Evolutionary conservation across 768 basidiomycete species (phyloP).

Genomic region (Candolleomyces eurysporus): DNA sequence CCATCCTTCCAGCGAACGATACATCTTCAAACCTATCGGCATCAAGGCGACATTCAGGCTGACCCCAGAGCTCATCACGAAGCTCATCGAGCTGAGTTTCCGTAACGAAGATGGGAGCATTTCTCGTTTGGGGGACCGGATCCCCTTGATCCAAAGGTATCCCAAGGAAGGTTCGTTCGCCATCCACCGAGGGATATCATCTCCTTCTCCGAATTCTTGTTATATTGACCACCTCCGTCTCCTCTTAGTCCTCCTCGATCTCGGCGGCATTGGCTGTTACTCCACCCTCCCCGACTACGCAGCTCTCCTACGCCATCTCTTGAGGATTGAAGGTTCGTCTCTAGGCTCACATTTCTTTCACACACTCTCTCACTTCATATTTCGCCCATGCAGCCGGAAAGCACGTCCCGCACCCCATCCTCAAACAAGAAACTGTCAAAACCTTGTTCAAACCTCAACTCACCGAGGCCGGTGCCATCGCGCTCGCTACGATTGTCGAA

Average conservation of each 20-base stretch:
- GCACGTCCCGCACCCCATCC: constrained; percentile 15
- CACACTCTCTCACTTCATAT: background rate
- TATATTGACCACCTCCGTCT: background rate
- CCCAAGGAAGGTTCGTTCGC: constrained; percentile 17
- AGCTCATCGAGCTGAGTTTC: constrained; percentile 18
- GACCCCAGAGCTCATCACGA: constrained; percentile 21
- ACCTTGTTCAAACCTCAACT: constrained; percentile 19
- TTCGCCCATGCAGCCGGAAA: constrained; percentile 4
- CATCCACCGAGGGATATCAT: background rate
- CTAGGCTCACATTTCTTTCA: no score
- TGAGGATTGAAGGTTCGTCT: constrained; percentile 25
- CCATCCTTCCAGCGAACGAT: constrained; percentile 19
- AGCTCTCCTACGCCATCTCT: constrained; percentile 24
- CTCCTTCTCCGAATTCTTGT: constrained; percentile 1
- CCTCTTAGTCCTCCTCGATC: constrained; percentile 14
- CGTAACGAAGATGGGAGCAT: constrained; percentile 20
- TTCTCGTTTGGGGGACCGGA: constrained; percentile 13
- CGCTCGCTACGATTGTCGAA: background rate
- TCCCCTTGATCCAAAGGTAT: constrained; percentile 19
- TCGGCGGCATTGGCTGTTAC: constrained; percentile 26
- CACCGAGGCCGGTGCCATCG: background rate
- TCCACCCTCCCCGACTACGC: constrained; percentile 25
- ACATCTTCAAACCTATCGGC: constrained; percentile 28
- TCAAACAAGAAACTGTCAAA: constrained; percentile 16
- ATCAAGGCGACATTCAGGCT: constrained; percentile 25